phyloP scores from a whole-genome alignment of 176 grass and related monocot genomes.

The Carex parvula region DNA sequence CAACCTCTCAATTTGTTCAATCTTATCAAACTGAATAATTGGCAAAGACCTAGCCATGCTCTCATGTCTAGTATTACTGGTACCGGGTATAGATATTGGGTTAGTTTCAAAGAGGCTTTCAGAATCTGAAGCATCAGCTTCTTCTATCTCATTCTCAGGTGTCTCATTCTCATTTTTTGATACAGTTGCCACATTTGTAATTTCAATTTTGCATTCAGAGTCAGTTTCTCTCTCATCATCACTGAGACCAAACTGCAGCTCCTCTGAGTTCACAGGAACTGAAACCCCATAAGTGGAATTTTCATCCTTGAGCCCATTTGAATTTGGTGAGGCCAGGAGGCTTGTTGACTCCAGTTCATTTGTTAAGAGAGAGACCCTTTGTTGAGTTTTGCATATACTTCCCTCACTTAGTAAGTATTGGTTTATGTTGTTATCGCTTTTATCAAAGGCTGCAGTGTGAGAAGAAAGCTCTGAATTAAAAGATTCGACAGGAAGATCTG shows the following conservation, averaged over 20 bases:
- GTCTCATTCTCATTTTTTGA: constrained; percentile 25
- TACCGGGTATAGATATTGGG: constrained; percentile 53
- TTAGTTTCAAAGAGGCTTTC: constrained; percentile 43
- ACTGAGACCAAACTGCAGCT: constrained; percentile 74
- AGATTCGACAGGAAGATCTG: neutral
- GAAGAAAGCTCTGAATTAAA: neutral
- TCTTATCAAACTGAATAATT: constrained; percentile 51
- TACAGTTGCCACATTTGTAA: constrained; percentile 26
- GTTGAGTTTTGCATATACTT: neutral
- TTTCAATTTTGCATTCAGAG: constrained; percentile 31
- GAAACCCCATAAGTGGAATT: constrained; percentile 11
- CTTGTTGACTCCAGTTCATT: constrained; percentile 12
- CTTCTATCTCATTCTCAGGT: constrained; percentile 39
- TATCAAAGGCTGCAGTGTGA: neutral
- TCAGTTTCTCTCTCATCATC: constrained; percentile 54
- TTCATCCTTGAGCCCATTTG: constrained; percentile 15
- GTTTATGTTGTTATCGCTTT: neutral
- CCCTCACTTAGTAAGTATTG: neutral
- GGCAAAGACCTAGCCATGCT: constrained; percentile 63
- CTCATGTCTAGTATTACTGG: constrained; percentile 28
- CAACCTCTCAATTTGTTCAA: constrained; percentile 44
- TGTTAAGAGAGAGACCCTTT: too few species aligned
- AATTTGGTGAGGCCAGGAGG: constrained; percentile 27
- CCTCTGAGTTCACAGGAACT: constrained; percentile 47
- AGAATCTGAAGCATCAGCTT: constrained; percentile 25